Conservation (phyloP, 2,329 filamentous ascomycete genomes). For the Scedosporium dehoogii region DNA sequence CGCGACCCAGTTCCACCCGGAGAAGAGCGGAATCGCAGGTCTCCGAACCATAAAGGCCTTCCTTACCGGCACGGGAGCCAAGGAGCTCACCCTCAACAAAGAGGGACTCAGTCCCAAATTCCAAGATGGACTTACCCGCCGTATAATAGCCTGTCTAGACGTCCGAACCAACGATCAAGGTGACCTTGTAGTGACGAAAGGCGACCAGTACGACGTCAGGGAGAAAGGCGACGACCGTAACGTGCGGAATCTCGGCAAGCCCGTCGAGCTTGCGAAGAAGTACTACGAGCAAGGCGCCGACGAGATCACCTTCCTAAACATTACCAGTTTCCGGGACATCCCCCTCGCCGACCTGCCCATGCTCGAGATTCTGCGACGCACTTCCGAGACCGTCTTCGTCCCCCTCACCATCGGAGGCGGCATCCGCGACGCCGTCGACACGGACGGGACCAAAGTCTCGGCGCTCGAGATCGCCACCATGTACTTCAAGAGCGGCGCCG, state of each 20-base stretch:
- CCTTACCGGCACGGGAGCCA: conserved; percentile 57
- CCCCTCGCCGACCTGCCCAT: conserved; percentile 88
- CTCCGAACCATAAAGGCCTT: conserved; percentile 78
- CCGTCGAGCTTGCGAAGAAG: conserved; percentile 82
- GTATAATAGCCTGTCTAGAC: conserved; percentile 92
- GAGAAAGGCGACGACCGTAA: conserved; percentile 60
- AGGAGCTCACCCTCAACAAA: conserved; percentile 28
- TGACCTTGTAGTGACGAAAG: conserved; percentile 95
- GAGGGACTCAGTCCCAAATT: conserved; percentile 17
- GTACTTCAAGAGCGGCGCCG: conserved; percentile 95
- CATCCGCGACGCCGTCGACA: conserved; percentile 85
- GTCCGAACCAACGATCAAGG: conserved; percentile 90
- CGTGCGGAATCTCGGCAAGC: conserved; percentile 92
- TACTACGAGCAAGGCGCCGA: conserved; percentile 98
- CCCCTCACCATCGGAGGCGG: conserved; percentile 92
- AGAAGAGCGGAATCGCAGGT: conserved; percentile 89
- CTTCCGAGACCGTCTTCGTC: conserved; percentile 88
- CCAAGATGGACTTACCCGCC: conserved; percentile 69
- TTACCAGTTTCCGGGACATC: conserved; percentile 94
- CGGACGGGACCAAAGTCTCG: conserved; percentile 74
- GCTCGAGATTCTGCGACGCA: conserved; percentile 82
- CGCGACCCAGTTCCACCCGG: conserved; percentile 93
- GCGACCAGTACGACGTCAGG: conserved; percentile 96
- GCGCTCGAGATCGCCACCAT: conserved; percentile 89
- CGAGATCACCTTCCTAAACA: conserved; percentile 96